These are phyloP conservation scores for Auriscalpium orientale DNA, from an alignment of 768 basidiomycete species.

Conservation along the genomic window DNA sequence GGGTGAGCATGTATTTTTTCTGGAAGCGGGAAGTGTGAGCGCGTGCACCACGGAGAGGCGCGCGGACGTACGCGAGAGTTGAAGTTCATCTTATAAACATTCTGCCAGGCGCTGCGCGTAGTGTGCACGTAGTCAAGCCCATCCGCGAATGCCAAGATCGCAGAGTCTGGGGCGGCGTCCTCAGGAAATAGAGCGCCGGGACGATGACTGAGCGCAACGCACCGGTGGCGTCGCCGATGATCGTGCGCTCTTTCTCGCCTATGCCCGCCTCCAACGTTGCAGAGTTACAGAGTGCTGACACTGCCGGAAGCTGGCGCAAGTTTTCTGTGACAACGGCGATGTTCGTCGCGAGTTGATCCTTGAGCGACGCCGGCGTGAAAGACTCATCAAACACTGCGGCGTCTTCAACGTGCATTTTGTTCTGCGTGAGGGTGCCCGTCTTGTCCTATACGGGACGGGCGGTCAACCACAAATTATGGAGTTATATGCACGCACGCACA, in stretches of 20 bases:
- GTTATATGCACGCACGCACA: neutral
- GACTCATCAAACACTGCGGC: slow-evolving; percentile 30
- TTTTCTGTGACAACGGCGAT: slow-evolving; percentile 8
- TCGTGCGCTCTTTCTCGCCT: slow-evolving; percentile 20
- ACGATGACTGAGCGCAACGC: neutral
- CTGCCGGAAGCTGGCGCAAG: slow-evolving; percentile 23
- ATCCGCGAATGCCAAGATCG: slow-evolving; percentile 45
- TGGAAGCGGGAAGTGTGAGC: slow-evolving; percentile 17
- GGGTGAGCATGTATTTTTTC: slow-evolving; percentile 50
- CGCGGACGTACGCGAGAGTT: slow-evolving; percentile 31
- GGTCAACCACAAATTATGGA: neutral
- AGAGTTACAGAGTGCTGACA: slow-evolving; percentile 45
- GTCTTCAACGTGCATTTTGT: slow-evolving; percentile 50
- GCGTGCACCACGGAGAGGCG: neutral
- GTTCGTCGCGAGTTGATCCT: neutral
- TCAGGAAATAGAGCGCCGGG: no score
- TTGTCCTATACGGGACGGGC: slow-evolving; percentile 33
- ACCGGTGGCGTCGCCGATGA: slow-evolving; percentile 55
- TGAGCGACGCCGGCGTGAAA: slow-evolving; percentile 12
- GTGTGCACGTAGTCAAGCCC: slow-evolving; percentile 11
- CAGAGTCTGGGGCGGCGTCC: slow-evolving; percentile 31
- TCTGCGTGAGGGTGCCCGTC: slow-evolving; percentile 55
- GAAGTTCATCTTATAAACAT: slow-evolving; percentile 25
- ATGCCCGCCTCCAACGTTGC: slow-evolving; percentile 33
- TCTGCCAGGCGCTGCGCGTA: slow-evolving; percentile 8